A percentile compares a stretch with the other conserved stretches of the same genome.
These are phyloP conservation scores for Dothideomycetes sp. DNA, from an alignment of 2,329 filamentous ascomycete genomes.

Conservation along the genomic window DNA sequence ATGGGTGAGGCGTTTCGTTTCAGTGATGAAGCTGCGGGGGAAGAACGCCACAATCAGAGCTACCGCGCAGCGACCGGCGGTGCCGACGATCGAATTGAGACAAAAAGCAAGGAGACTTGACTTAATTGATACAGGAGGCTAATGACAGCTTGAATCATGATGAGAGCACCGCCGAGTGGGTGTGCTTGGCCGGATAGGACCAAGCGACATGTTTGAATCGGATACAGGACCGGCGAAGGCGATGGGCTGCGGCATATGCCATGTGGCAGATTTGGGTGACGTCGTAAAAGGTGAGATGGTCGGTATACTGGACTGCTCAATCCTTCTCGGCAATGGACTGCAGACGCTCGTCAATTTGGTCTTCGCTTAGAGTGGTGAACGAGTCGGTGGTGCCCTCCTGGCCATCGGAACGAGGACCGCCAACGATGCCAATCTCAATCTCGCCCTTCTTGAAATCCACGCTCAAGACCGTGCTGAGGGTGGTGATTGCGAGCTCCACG, in stretches of 20 bases:
- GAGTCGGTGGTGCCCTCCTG: constrained; percentile 67
- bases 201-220: too few relatives aligned
- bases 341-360: constrained; percentile 96
- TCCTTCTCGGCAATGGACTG: constrained; percentile 99
- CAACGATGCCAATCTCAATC: constrained; percentile 95
- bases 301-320: constrained; percentile 48
- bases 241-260: constrained; percentile 9
- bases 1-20: constrained; percentile 1
- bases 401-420: constrained; percentile 73
- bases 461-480: constrained; percentile 89
- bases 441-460: constrained; percentile 99
- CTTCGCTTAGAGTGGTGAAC: constrained; percentile 87
- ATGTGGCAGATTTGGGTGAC: constrained; percentile 9
- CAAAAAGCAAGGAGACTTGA: constrained; percentile 2
- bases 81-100: constrained; percentile 1
- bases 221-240: constrained; percentile 6
- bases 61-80: constrained; percentile 5
- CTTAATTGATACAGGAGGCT: constrained; percentile 9
- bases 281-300: constrained; percentile 8
- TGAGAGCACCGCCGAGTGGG: too few relatives aligned
- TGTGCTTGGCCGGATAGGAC: too few relatives aligned
- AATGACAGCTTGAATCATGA: constrained; percentile 9
- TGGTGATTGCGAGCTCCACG: constrained; percentile 91
- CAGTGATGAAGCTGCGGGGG: constrained; percentile 6
- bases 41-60: constrained; percentile 12